A percentile compares a stretch with the other conserved stretches of the same genome.
Evolutionary conservation across 352 stramenopile species (phyloP).

Genomic region (Salisapilia sapeloensis): DNA sequence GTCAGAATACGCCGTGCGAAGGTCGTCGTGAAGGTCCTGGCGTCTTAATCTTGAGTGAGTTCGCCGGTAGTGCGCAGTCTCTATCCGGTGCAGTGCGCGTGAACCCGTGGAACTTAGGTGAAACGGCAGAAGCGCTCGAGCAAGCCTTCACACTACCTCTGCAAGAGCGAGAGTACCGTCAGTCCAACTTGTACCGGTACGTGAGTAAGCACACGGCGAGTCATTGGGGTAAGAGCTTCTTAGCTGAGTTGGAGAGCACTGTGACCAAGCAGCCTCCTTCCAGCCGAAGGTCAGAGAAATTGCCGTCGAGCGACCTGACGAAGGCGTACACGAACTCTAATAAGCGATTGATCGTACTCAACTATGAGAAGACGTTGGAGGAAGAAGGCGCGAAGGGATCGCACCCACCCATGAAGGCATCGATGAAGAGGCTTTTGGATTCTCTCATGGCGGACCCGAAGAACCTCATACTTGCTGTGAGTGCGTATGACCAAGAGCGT

Average conservation of each 20-base stretch:
- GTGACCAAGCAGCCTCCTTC: constrained; percentile 2
- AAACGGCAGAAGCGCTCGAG: constrained; percentile 50
- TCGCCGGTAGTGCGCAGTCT: constrained; percentile 77
- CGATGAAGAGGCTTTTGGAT: constrained; percentile 41
- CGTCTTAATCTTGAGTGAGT: constrained; percentile 78
- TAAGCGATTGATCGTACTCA: constrained; percentile 49
- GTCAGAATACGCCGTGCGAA: constrained; percentile 48
- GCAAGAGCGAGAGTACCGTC: constrained; percentile 74
- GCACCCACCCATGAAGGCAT: constrained; percentile 31
- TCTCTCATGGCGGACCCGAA: constrained; percentile 23
- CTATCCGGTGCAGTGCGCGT: constrained; percentile 77
- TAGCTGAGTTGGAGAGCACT: constrained; percentile 46
- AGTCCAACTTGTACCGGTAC: constrained; percentile 76
- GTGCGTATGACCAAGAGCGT: constrained; percentile 41
- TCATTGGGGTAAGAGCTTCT: constrained; percentile 72
- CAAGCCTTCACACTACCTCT: constrained; percentile 55
- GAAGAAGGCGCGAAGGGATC: constrained; percentile 46
- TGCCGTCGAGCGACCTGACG: constrained; percentile 13
- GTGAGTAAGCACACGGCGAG: constrained; percentile 74
- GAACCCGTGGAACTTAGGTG: constrained; percentile 80
- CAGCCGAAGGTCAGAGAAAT: not conserved
- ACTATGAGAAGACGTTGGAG: constrained; percentile 69
- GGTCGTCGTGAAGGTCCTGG: constrained; percentile 45
- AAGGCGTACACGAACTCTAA: constrained; percentile 36
- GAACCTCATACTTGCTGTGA: constrained; percentile 46